Evolutionary conservation across 2,329 filamentous ascomycete genomes (phyloP).

Genomic region (Penicillium carneum): DNA sequence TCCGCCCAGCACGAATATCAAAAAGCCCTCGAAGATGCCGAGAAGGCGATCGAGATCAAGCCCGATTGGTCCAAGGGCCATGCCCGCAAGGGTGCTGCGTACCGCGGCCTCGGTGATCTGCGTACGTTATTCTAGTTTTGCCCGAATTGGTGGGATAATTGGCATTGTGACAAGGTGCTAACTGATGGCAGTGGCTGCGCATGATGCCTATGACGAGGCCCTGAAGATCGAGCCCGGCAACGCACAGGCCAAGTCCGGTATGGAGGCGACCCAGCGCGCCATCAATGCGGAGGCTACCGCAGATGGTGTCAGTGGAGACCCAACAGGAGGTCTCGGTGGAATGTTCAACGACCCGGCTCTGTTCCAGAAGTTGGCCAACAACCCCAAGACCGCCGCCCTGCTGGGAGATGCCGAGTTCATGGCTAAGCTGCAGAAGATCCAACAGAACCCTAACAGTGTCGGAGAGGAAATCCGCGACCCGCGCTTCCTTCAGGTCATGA

Average conservation of each 20-base stretch:
- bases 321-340: slow-evolving; percentile 77
- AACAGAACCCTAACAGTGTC: slow-evolving; percentile 79
- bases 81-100: slow-evolving; percentile 88
- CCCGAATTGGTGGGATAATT: not conserved
- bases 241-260: slow-evolving; percentile 87
- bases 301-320: slow-evolving; percentile 69
- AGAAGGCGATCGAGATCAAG: slow-evolving; percentile 92
- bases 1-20: slow-evolving; percentile 90
- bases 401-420: slow-evolving; percentile 88
- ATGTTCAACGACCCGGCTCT: slow-evolving; percentile 95
- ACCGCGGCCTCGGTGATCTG: slow-evolving; percentile 86
- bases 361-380: slow-evolving; percentile 85
- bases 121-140: slow-evolving; percentile 52
- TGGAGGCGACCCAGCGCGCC: slow-evolving; percentile 83
- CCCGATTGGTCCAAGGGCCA: slow-evolving; percentile 98
- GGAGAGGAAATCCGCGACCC: slow-evolving; percentile 86
- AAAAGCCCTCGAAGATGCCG: slow-evolving; percentile 84
- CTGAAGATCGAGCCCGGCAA: slow-evolving; percentile 91
- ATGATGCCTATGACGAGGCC: slow-evolving; percentile 92
- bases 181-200: slow-evolving; percentile 68
- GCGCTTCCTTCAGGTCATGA: slow-evolving; percentile 90
- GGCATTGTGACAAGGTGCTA: not conserved
- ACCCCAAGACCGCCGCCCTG: slow-evolving; percentile 87
- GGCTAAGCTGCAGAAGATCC: slow-evolving; percentile 81
- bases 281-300: slow-evolving; percentile 77